Evolutionary conservation across 805 yeast genomes (phyloP), one percentile per base, ranked within the genome.

Genomic region (Blastobotrys mokoenaii): DNA sequence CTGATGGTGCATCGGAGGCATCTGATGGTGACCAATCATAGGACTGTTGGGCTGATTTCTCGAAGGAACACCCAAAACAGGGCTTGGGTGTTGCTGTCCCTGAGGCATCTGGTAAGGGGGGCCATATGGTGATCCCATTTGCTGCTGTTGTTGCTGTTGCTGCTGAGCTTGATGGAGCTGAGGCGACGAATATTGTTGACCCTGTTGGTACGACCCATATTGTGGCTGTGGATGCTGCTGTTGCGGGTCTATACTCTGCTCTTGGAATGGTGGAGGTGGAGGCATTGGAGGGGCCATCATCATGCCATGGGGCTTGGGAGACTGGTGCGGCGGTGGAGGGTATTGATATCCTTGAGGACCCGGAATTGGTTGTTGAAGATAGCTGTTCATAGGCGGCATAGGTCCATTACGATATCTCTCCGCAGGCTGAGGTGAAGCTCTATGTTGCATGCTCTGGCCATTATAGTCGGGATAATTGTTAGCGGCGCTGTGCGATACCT

Each of bases 121-220:
- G 14, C 16, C 16, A 32, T 32, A 32, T 32, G 35, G 46, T 31
- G 27, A 22, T 5, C 27, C 27, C 4, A 22, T 22, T 8, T 22
- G 27, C 37, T 41, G 46, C 30, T 44, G 50, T 37, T 40, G 54
- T 25, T 43, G 50, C 40, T 51, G 51, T 17, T 46, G 57, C 45
- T 49, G 52, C 27, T 35, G 44, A 25, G 11, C 33, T 12, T 20
- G 45, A 14, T 37, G 38, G 15, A 41, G 46, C 39, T 29, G 46
- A 7, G 16, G 45, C 38, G 38, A 50, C n/a, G 20, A 32, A 40
- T 46, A 47, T 6, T 27, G 42, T 11, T 44, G 44, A 3, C 43
- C 43, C 25, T 44, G 53, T 38, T 41, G 41, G 14, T 41, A 38
- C 32, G 32, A 46, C 40, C 35, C 46, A 35, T 42, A 48, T 39